phyloP scores from a whole-genome alignment of 495 filamentous ascomycete species.

The Annulohypoxylon moriforme region DNA sequence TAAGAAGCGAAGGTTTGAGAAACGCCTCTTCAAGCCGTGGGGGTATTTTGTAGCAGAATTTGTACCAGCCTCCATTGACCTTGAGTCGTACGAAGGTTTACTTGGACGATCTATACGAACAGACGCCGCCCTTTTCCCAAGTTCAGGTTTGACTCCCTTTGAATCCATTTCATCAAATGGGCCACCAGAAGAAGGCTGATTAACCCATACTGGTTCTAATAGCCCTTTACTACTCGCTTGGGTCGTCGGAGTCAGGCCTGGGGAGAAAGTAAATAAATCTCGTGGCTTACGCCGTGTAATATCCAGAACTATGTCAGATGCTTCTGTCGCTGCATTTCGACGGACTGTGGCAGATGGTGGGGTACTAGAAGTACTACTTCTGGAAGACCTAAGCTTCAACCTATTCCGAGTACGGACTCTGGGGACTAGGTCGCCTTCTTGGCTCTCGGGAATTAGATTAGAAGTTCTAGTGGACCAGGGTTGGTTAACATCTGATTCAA shows the following conservation, averaged over 20 bases:
- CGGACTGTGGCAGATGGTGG: constrained; percentile 34
- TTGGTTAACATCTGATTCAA: not conserved
- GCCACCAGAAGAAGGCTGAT: constrained; percentile 1
- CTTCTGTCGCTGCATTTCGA: constrained; percentile 19
- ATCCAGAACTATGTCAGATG: constrained; percentile 13
- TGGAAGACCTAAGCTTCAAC: constrained; percentile 44
- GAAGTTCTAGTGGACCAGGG: not conserved
- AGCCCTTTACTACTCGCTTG: constrained; percentile 14
- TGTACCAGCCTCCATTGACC: constrained; percentile 10
- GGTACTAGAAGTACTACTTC: constrained; percentile 30
- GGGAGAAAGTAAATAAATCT: constrained; percentile 39
- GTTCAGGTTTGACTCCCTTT: not conserved
- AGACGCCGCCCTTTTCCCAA: not conserved
- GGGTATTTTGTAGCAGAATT: constrained; percentile 20
- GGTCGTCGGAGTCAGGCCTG: constrained; percentile 12
- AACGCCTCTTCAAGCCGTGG: constrained; percentile 37
- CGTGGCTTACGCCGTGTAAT: constrained; percentile 31
- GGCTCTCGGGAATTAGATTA: constrained; percentile 8
- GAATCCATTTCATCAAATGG: not conserved
- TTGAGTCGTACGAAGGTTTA: constrained; percentile 15
- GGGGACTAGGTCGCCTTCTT: not conserved
- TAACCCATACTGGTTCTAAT: constrained; percentile 6
- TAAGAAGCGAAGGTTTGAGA: constrained; percentile 45
- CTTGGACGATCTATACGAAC: not conserved
- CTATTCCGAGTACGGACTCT: constrained; percentile 37